A percentile compares a stretch with the other conserved stretches of the same genome.
phyloP scores from a whole-genome alignment of 2,329 filamentous ascomycete species.

The Penicillium digitatum region DNA sequence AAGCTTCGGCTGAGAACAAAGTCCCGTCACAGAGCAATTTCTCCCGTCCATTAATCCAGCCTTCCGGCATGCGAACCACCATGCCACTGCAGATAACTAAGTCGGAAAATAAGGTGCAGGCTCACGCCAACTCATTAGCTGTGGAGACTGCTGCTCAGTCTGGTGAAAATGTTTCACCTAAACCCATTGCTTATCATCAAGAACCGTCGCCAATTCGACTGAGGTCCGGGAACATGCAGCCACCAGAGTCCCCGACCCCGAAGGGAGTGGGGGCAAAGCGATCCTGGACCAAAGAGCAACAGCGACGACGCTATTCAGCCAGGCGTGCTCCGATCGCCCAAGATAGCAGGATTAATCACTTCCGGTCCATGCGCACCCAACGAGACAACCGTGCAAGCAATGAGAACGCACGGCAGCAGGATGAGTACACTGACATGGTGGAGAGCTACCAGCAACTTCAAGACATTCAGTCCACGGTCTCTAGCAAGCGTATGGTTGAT shows the following conservation, averaged over 20 bases:
- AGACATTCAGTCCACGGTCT: slow-evolving; percentile 26
- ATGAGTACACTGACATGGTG: slow-evolving; percentile 14
- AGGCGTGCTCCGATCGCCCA: slow-evolving; percentile 19
- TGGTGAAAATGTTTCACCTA: background rate
- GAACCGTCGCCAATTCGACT: slow-evolving; percentile 24
- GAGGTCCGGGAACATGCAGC: slow-evolving; percentile 20
- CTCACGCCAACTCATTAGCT: background rate
- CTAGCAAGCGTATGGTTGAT: slow-evolving; percentile 39
- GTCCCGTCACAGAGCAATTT: slow-evolving; percentile 30
- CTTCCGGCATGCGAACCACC: slow-evolving; percentile 29
- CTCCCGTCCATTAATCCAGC: slow-evolving; percentile 36
- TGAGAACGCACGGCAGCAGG: slow-evolving; percentile 28
- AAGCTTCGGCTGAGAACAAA: slow-evolving; percentile 1
- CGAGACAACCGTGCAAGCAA: slow-evolving; percentile 26
- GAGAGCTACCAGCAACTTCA: slow-evolving; percentile 21
- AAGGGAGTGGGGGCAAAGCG: slow-evolving; percentile 19
- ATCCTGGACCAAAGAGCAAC: slow-evolving; percentile 20
- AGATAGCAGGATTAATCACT: slow-evolving; percentile 22
- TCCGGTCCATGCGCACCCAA: slow-evolving; percentile 28
- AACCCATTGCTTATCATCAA: background rate
- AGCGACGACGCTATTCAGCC: slow-evolving; percentile 22
- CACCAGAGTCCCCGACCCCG: slow-evolving; percentile 33
- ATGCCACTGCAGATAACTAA: slow-evolving; percentile 12
- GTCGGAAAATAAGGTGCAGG: slow-evolving; percentile 1
- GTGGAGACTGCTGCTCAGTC: background rate